These are phyloP conservation scores for Cercospora sp. DNA, from an alignment of 2,329 filamentous ascomycete species.

Conservation along the genomic window DNA sequence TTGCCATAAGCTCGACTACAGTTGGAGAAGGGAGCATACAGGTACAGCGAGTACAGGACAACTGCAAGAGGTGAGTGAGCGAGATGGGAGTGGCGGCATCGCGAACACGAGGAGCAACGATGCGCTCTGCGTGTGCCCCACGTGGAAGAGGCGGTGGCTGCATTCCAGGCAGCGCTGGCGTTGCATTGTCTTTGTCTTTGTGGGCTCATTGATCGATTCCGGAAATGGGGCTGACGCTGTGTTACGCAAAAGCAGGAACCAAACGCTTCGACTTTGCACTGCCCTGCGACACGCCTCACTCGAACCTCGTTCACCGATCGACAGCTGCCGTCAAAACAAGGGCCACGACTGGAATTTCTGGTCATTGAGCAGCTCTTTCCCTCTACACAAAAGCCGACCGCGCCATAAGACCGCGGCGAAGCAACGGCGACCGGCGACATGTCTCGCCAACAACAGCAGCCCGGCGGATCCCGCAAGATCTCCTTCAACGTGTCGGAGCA, in stretches of 20 bases:
- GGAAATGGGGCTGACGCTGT: conserved; percentile 23
- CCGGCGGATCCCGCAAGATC: conserved; percentile 74
- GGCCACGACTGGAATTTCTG: not conserved
- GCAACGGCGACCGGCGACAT: conserved; percentile 19
- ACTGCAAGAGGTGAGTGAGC: not conserved
- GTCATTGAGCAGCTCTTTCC: conserved; percentile 4
- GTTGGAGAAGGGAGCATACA: not conserved
- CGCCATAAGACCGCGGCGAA: conserved; percentile 2
- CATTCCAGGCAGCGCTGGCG: conserved; percentile 19
- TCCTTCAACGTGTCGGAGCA: conserved; percentile 99
- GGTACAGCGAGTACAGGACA: not conserved
- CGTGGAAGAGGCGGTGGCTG: conserved; percentile 20
- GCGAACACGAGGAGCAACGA: not conserved
- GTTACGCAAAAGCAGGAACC: conserved; percentile 25
- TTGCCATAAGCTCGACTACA: not conserved
- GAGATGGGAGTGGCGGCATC: not conserved
- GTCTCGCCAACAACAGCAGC: conserved; percentile 34
- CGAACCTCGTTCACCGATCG: not conserved
- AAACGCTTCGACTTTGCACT: not conserved
- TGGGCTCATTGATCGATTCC: conserved; percentile 20
- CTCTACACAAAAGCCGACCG: not conserved
- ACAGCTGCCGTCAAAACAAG: not conserved
- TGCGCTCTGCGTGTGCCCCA: conserved; percentile 23
- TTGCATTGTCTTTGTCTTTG: conserved; percentile 14
- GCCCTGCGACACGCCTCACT: not conserved